Evolutionary conservation across 2,329 filamentous ascomycete species (phyloP), one percentile per base, ranked within the genome.

Genomic region (Colletotrichum spinosum): DNA sequence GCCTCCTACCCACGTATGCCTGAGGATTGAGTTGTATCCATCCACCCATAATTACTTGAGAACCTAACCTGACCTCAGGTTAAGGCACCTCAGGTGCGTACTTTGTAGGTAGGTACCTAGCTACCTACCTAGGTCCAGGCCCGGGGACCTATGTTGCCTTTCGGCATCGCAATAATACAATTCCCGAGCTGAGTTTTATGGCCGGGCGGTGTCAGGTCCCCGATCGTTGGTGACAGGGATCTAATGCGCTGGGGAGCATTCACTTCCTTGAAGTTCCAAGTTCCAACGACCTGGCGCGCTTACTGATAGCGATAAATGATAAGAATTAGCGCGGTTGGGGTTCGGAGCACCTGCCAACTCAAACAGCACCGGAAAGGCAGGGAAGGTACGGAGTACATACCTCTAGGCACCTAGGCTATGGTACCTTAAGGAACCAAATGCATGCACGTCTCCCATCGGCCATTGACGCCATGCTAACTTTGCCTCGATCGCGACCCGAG

Each of bases 381-480:
- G 25, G 25, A 25, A 25, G 25, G 25, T 25, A 4, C 25, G 25
- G 25, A 25, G 25, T 25, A 25, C 25, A 25, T 25, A 25, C 25
- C 25, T 25, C 25, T 25, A 25, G 25, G 25, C 25, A 4, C 4
- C 25, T 25, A 25, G 25, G 25, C 25, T 25, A 25, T 25, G 25
- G 25, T 25, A 25, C 25, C 25, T 25, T 25, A 5, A 25, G 25
- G 25, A 25, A 25, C 4, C 25, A 54, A 11, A 39, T 48, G 12
- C 53, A 53, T 65, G 58, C 63, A 65, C 62, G 46, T 42, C 58
- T 62, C 33, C 34, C 25, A 25, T 25, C 25, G 41, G 25, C 58
- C 57, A 34, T 60, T 63, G 59, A 66, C 59, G 63, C 63, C 58
- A 66, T 63, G 51, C 59, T 41, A 48, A 57, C 53, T 51, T 50